phyloP scores from a whole-genome alignment of 768 basidiomycete species.

The Saitozyma podzolica region DNA sequence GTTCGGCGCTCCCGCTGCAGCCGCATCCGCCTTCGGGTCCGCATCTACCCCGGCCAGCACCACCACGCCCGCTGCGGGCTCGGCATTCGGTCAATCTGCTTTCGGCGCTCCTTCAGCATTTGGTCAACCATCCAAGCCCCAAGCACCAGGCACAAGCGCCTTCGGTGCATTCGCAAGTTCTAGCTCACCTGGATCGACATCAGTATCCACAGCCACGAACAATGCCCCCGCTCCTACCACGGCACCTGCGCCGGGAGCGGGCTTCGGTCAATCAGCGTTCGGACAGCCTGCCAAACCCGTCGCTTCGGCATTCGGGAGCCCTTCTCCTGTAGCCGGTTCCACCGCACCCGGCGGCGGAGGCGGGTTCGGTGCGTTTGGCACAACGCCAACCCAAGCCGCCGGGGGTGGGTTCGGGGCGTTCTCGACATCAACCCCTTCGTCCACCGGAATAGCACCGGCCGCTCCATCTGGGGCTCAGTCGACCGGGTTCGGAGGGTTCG shows the following conservation, averaged over 20 bases:
- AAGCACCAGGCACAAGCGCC: too few relatives aligned
- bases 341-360: background rate
- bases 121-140: constrained; percentile 4
- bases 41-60: constrained; percentile 5
- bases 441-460: constrained; percentile 1
- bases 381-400: background rate
- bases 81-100: constrained; percentile 14
- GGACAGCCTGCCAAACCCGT: constrained; percentile 25
- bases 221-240: background rate
- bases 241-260: constrained; percentile 13
- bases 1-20: constrained; percentile 4
- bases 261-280: constrained; percentile 32
- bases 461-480: constrained; percentile 8
- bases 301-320: constrained; percentile 20
- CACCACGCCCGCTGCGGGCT: constrained; percentile 5
- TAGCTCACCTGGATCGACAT: constrained; percentile 18
- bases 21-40: constrained; percentile 26
- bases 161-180: background rate
- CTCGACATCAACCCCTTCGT: background rate
- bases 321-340: constrained; percentile 3
- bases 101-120: constrained; percentile 23
- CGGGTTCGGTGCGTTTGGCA: constrained; percentile 2
- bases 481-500: constrained; percentile 9
- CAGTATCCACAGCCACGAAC: constrained; percentile 12
- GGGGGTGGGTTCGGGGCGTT: constrained; percentile 20